Percentiles rank a stretch among this genome's conserved stretches.
phyloP scores from a whole-genome alignment of 768 basidiomycete genomes.

The Rickenella mellea region DNA sequence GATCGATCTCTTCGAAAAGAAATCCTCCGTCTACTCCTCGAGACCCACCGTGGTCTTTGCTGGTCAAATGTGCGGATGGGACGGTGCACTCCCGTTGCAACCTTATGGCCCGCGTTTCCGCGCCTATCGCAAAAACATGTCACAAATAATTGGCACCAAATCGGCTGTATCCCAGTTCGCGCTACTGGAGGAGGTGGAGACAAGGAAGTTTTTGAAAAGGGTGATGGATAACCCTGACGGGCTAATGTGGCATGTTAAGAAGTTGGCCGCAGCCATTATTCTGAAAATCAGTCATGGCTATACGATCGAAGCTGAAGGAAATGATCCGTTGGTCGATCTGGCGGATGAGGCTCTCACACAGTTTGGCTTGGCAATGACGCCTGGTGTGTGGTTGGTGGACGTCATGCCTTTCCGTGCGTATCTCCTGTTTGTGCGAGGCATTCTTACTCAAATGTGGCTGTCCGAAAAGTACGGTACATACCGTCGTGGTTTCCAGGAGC shows the following conservation, averaged over 20 bases:
- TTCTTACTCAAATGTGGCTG: background rate
- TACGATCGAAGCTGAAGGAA: conserved; percentile 22
- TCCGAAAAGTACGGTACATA: conserved; percentile 9
- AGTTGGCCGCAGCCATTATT: conserved; percentile 30
- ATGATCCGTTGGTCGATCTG: conserved; percentile 35
- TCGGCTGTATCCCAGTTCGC: background rate
- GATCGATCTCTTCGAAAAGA: conserved; percentile 31
- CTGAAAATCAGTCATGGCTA: conserved; percentile 37
- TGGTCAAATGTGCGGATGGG: background rate
- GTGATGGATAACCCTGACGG: conserved; percentile 4
- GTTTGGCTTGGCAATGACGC: conserved; percentile 25
- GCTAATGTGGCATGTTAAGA: conserved; percentile 10
- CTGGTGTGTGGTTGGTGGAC: conserved; percentile 39
- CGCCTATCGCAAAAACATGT: background rate
- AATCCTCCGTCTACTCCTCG: conserved; percentile 32
- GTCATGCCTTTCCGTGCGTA: conserved; percentile 20
- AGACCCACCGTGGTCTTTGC: conserved; percentile 9
- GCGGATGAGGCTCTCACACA: conserved; percentile 29
- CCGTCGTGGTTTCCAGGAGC: conserved; percentile 13
- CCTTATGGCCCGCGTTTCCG: background rate
- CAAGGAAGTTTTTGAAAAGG: background rate
- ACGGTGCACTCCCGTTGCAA: background rate
- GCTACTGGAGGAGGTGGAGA: background rate
- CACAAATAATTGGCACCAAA: background rate
- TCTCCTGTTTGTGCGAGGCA: background rate